Conservation (phyloP, 2,329 filamentous ascomycete genomes). For the Talaromyces sp. region DNA sequence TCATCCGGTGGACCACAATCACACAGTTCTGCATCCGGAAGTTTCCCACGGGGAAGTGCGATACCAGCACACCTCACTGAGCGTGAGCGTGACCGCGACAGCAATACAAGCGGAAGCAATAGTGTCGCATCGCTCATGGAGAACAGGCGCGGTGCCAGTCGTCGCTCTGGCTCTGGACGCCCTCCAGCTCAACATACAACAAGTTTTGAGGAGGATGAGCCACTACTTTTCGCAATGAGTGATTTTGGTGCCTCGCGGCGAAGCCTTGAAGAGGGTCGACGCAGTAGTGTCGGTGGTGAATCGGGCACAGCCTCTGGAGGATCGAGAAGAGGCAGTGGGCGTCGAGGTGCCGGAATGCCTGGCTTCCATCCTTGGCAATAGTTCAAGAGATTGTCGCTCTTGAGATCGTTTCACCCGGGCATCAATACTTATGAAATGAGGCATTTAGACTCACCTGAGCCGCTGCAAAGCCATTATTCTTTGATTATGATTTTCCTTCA, state of each 20-base stretch:
- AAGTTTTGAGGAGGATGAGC: conserved; percentile 43
- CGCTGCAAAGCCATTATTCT: conserved; percentile 6
- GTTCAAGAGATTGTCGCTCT: background rate
- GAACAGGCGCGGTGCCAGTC: conserved; percentile 34
- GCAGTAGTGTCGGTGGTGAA: conserved; percentile 32
- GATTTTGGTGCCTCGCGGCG: conserved; percentile 43
- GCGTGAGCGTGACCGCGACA: conserved; percentile 38
- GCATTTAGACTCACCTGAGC: conserved; percentile 8
- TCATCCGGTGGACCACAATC: conserved; percentile 38
- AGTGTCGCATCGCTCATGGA: conserved; percentile 37
- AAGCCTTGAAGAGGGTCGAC: conserved; percentile 41
- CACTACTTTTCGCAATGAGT: conserved; percentile 47
- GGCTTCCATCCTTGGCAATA: conserved; percentile 36
- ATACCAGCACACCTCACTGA: conserved; percentile 34
- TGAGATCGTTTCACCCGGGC: background rate
- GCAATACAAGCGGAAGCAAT: conserved; percentile 40
- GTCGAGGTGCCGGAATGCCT: conserved; percentile 33
- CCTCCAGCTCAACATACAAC: conserved; percentile 28
- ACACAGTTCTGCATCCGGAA: conserved; percentile 40
- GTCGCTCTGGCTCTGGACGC: conserved; percentile 35
- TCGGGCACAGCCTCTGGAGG: conserved; percentile 25
- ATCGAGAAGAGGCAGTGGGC: conserved; percentile 36
- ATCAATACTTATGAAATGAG: background rate
- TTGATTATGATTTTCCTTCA: background rate
- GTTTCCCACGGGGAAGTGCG: conserved; percentile 35